Evolutionary conservation across 73 alveolate species (phyloP).

Genomic region (Paramecium biaurelia): DNA sequence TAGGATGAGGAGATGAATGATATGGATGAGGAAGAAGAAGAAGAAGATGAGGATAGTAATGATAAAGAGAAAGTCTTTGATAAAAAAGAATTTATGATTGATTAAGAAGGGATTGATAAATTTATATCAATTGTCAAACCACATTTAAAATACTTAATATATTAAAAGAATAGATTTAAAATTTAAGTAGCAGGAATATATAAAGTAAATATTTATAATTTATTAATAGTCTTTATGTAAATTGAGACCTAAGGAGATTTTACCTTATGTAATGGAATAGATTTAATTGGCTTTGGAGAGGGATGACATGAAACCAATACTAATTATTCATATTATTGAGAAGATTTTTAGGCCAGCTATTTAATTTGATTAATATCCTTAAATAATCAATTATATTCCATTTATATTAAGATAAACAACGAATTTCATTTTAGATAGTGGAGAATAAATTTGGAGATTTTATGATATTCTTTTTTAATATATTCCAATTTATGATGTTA

Average conservation of each 20-base stretch:
- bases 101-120: neutral
- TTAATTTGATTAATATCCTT: neutral
- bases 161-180: neutral
- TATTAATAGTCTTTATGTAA: neutral
- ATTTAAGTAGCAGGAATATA: neutral
- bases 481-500: slow-evolving; percentile 5
- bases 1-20: neutral
- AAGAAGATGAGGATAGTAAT: neutral
- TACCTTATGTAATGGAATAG: neutral
- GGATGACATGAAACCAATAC: slow-evolving; percentile 10
- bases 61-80: neutral
- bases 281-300: neutral
- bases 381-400: neutral
- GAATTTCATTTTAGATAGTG: neutral
- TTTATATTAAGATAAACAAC: slow-evolving; percentile 20
- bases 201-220: neutral
- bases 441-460: slow-evolving; percentile 34
- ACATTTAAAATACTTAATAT: neutral
- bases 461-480: slow-evolving; percentile 9
- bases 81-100: neutral
- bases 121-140: slow-evolving; percentile 1
- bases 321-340: neutral
- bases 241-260: slow-evolving; percentile 17
- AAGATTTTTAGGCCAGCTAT: neutral
- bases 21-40: neutral